Evolutionary conservation across 202 grass and related monocot species (phyloP), one percentile per base, ranked within the genome.

Genomic region (Dendrocalamus latiflorus): DNA sequence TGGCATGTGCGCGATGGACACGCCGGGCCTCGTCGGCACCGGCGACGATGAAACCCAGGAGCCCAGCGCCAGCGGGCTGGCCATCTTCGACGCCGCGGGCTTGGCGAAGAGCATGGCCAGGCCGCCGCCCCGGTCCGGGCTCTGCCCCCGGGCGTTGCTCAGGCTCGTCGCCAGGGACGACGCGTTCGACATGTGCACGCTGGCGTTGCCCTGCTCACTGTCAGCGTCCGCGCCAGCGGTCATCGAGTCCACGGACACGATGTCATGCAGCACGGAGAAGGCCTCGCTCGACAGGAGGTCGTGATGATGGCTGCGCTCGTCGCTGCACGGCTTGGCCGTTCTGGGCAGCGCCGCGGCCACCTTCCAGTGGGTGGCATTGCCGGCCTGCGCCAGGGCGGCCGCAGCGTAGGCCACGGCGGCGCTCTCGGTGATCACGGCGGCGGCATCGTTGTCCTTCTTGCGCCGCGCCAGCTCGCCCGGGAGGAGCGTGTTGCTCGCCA

Each of bases 401-500:
- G 73, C 60, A 3, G 66, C 73, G 39, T 1, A 5, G 22, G 69
- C 51, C 6, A 45, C 9, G 33, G 70, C 57, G 25, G 21, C 56
- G 17, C n/a, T n/a, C n/a, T n/a, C n/a, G n/a, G n/a, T n/a, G n/a
- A n/a, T n/a, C n/a, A n/a, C n/a, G n/a, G 16, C 49, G 11, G 18
- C 18, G 8, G 13, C 58, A 74, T 12, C 28, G 13, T 55, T 30
- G 13, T 55, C 39, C 76, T 86, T 89, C 30, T 48, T 87, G 67
- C 96, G 83, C 12, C 93, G 88, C 5, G 80, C 96, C 25, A 81
- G 81, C 14, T 92, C 93, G 11, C 86, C 81, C 0, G 91, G 82
- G 8, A 99, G 91, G 11, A 96, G 93, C 51, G 88, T 91, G 92
- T 39, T n/a, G n/a, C n/a, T n/a, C n/a, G n/a, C n/a, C n/a, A n/a